These are phyloP conservation scores for Quercus suber DNA, from an alignment of 306 rosid genomes.

Conservation along the genomic window DNA sequence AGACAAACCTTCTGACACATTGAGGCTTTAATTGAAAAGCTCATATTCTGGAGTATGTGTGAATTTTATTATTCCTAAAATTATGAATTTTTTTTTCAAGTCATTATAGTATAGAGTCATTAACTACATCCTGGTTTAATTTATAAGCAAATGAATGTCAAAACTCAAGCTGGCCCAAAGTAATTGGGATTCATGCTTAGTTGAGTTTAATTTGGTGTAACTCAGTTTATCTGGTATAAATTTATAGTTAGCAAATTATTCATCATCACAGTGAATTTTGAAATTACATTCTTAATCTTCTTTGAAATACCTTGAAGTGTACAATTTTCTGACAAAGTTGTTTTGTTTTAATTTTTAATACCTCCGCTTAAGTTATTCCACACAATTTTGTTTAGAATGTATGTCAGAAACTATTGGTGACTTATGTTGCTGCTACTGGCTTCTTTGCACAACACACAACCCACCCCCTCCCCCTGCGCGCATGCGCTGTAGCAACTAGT, in stretches of 20 bases:
- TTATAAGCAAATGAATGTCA: neutral
- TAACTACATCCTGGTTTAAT: neutral
- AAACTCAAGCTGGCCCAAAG: neutral
- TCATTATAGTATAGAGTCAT: neutral
- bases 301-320: neutral
- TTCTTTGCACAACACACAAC: neutral
- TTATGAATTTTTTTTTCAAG: neutral
- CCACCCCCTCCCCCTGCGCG: no score
- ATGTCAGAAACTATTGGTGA: neutral
- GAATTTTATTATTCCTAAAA: neutral
- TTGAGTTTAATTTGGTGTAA: neutral
- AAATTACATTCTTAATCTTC: neutral
- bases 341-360: neutral
- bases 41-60: neutral
- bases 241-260: neutral
- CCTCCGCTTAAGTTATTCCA: no score
- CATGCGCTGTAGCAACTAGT: neutral
- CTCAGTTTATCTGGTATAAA: neutral
- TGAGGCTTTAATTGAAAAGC: constrained; percentile 10
- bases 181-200: neutral
- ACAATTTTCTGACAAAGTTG: neutral
- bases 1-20: neutral
- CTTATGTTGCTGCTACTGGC: neutral
- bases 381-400: neutral
- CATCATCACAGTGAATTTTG: neutral